These are phyloP conservation scores for Xanthoceras sorbifolium DNA, from an alignment of 345 rosid genomes.

Conservation along the genomic window DNA sequence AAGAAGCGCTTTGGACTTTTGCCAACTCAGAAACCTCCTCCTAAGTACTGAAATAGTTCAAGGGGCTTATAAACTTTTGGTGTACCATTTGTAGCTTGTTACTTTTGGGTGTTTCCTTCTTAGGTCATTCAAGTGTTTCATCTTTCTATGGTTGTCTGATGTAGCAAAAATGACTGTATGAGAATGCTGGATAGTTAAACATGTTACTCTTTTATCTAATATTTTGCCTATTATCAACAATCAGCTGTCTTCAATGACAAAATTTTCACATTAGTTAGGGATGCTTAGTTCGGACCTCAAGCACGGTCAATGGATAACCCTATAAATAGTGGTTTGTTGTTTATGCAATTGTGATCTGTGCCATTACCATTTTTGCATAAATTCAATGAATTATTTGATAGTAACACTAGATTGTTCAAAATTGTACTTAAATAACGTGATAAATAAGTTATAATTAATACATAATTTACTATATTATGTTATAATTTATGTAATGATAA, in stretches of 20 bases:
- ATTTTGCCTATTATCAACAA: neutral
- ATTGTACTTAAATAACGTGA: too few species aligned
- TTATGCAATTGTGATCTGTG: neutral
- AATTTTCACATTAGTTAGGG: neutral
- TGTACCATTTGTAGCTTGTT: slow-evolving; percentile 7
- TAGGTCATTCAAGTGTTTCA: neutral
- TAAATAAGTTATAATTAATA: too few species aligned
- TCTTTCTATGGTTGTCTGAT: neutral
- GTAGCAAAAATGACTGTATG: neutral
- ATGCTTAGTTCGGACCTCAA: neutral
- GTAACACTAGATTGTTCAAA: too few species aligned
- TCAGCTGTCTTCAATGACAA: neutral
- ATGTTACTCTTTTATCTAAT: neutral
- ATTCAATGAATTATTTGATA: too few species aligned
- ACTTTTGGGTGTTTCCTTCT: neutral
- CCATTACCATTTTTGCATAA: too few species aligned
- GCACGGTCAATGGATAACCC: neutral
- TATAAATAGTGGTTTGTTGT: neutral
- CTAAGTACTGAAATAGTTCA: slow-evolving; percentile 35
- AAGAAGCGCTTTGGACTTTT: slow-evolving; percentile 64
- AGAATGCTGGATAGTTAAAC: neutral
- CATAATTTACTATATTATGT: too few species aligned
- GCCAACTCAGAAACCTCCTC: slow-evolving; percentile 59
- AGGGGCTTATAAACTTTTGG: neutral
- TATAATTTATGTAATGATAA: too few species aligned